Conservation (phyloP, 2,329 filamentous ascomycete genomes). For the Epichloe sibirici region DNA sequence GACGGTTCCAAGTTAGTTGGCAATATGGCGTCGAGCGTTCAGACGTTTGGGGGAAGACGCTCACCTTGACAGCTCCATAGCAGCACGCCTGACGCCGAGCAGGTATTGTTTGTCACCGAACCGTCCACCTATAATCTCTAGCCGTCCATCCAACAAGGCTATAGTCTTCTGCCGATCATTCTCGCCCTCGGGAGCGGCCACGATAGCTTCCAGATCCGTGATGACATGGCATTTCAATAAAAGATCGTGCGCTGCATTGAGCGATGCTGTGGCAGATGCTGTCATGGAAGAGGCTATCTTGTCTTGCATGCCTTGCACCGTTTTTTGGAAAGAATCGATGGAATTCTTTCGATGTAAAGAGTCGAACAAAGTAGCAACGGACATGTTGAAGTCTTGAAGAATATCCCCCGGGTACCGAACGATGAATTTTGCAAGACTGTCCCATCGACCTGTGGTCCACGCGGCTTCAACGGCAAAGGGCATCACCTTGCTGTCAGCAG, state of each 20-base stretch:
- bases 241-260: slow-evolving; percentile 75
- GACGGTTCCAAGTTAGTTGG: background rate
- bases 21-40: background rate
- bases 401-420: slow-evolving; percentile 36
- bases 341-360: slow-evolving; percentile 42
- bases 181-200: slow-evolving; percentile 30
- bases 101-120: slow-evolving; percentile 90
- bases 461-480: slow-evolving; percentile 84
- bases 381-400: slow-evolving; percentile 63
- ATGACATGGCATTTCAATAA: slow-evolving; percentile 79
- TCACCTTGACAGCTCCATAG: slow-evolving; percentile 68
- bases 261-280: slow-evolving; percentile 61
- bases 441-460: slow-evolving; percentile 80
- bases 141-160: slow-evolving; percentile 50
- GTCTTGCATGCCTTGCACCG: slow-evolving; percentile 52
- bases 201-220: slow-evolving; percentile 73
- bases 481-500: slow-evolving; percentile 50
- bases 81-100: slow-evolving; percentile 70
- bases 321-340: slow-evolving; percentile 40
- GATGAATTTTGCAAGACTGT: slow-evolving; percentile 58
- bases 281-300: slow-evolving; percentile 65
- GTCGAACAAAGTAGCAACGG: slow-evolving; percentile 51
- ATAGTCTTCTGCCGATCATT: slow-evolving; percentile 23
- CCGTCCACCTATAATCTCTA: slow-evolving; percentile 83
- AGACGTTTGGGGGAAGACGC: slow-evolving; percentile 10